phyloP scores from a whole-genome alignment of 768 basidiomycete genomes.

The Dacryopinax spathularia region DNA sequence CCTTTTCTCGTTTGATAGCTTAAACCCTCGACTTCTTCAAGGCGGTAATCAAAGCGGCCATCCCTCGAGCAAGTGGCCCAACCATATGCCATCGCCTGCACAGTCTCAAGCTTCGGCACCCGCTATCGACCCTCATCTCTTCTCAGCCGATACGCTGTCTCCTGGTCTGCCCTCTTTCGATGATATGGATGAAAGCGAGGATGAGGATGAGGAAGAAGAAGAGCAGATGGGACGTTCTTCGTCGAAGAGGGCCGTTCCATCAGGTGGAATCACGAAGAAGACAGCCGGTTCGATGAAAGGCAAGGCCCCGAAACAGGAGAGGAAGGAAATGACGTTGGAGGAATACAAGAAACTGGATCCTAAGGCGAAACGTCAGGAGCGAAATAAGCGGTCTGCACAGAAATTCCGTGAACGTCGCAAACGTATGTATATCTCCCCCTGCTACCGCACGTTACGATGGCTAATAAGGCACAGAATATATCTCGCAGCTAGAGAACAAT shows the following conservation, averaged over 20 bases:
- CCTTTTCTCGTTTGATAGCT: neutral
- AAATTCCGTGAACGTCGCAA: constrained; percentile 93
- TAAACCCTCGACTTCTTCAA: neutral
- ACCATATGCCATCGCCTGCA: neutral
- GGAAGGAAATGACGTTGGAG: constrained; percentile 63
- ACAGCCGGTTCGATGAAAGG: constrained; percentile 23
- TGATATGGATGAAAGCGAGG: constrained; percentile 16
- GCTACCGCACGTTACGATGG: neutral
- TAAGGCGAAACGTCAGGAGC: constrained; percentile 89
- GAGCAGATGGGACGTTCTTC: constrained; percentile 24
- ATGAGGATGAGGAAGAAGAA: constrained; percentile 22
- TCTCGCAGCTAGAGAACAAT: constrained; percentile 82
- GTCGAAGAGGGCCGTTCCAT: constrained; percentile 50
- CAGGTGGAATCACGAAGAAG: constrained; percentile 60
- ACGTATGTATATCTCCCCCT: constrained; percentile 33
- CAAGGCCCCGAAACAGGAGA: constrained; percentile 30
- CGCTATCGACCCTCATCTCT: neutral
- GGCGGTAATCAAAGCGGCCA: neutral
- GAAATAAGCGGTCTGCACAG: constrained; percentile 93
- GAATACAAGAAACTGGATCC: constrained; percentile 90
- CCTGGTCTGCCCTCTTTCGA: constrained; percentile 14
- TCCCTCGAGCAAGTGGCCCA: neutral
- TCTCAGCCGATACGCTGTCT: neutral
- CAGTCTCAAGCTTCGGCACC: neutral
- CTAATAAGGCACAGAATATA: constrained; percentile 52